These are phyloP conservation scores for Fusarium beomiforme DNA, from an alignment of 2,329 filamentous ascomycete species.

Conservation along the genomic window DNA sequence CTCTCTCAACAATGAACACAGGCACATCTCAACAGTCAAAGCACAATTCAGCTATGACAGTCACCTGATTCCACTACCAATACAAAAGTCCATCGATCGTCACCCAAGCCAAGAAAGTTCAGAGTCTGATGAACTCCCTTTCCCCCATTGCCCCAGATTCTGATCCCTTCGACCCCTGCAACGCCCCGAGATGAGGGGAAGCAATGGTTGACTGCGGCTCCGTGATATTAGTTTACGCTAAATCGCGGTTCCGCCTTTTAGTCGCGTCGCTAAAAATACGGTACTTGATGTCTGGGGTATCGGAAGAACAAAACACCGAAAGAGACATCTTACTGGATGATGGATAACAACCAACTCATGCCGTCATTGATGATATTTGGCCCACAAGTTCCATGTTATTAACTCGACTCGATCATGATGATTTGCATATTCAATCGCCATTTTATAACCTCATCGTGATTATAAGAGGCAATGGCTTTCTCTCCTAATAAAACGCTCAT, in stretches of 20 bases:
- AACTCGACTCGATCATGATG: conserved; percentile 5
- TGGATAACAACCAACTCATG: not conserved
- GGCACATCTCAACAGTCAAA: not conserved
- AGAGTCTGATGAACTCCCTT: not conserved
- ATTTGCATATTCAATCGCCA: conserved; percentile 9
- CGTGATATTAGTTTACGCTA: conserved; percentile 37
- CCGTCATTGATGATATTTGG: conserved; percentile 25
- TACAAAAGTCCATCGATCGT: not conserved
- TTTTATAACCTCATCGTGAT: conserved; percentile 12
- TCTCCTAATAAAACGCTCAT: not conserved
- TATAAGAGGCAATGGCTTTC: not conserved
- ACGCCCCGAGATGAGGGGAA: conserved; percentile 34
- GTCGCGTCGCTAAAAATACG: conserved; percentile 5
- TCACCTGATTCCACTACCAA: not conserved
- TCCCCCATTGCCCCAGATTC: conserved; percentile 18
- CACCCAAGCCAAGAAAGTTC: not conserved
- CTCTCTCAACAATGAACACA: not conserved
- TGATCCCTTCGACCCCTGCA: not conserved
- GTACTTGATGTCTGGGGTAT: not conserved
- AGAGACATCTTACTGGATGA: not conserved
- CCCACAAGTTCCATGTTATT: conserved; percentile 3
- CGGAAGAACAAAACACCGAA: conserved; percentile 18
- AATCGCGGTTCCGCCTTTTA: conserved; percentile 43
- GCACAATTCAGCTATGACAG: not conserved
- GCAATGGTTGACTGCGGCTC: conserved; percentile 36